Base-by-base conservation (phyloP, 495 filamentous ascomycete genomes). In the Monascus purpureus region DNA sequence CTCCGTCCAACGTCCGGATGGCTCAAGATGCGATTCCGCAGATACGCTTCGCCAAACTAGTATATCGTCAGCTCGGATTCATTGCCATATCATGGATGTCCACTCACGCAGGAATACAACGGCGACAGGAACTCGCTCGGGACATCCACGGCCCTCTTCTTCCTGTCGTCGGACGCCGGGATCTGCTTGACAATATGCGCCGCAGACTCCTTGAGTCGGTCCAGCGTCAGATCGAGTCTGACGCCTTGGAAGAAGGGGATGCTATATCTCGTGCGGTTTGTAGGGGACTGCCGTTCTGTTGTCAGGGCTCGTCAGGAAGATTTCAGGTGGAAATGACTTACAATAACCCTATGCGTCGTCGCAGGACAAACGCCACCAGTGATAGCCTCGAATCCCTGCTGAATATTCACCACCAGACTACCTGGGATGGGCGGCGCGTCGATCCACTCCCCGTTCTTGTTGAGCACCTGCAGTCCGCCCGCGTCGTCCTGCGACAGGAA, bases 221-320 rank as follows among this genome's bases (percentile, higher is more conserved):
- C 80, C 43, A 93, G 84, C n/a, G 69, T 74, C 3, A 84, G 70
- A 43, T 88, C 82, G 36, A 84, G 71, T 36, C 77, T 68, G 27
- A 93, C 83, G 2, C 81, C 85, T 37, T 92, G 81, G 56, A 95
- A 95, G 59, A 92, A 95, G 0, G 87, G 86, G 31, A 93, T 80
- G 24, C 72, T 79, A 47, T 75, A 90, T 30, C 87, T 57, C 7
- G 83, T 73, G 19, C 36, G 41, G 1, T 43, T 45, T 0, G 51
- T 60, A 0, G 58, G 58, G 0, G 58, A 54, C 58, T 60, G 13
- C 1, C 2, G 5, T 6, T 31, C 9, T 11, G 17, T 30, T 40
- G 32, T 24, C 14, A 20, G 2, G 78, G 80, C 14, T 25, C 13
- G 18, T 15, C 15, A 13, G 8, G 28, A 9, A 13, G 15, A 28